These are phyloP conservation scores for Pythium aquatile DNA, from an alignment of 352 stramenopile species.

Conservation along the genomic window DNA sequence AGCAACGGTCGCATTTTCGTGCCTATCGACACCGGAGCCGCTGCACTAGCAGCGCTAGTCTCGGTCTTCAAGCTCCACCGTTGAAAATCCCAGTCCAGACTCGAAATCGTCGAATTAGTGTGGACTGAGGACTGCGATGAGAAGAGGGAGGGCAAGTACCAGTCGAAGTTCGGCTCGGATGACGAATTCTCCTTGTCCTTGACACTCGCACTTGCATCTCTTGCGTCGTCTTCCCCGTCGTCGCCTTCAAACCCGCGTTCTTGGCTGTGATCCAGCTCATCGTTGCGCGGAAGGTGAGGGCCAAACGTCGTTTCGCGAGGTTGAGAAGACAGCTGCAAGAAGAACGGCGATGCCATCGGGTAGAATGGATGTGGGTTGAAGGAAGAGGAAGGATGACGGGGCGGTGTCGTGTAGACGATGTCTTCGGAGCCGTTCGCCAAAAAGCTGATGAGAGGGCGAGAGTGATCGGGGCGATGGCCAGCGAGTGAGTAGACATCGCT, in stretches of 20 bases:
- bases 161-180: constrained; percentile 62
- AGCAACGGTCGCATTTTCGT: constrained; percentile 12
- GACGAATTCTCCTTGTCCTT: constrained; percentile 14
- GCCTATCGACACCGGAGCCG: neutral
- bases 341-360: constrained; percentile 42
- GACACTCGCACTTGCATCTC: neutral
- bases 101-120: constrained; percentile 46
- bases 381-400: constrained; percentile 27
- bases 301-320: neutral
- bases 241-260: constrained; percentile 14
- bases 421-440: constrained; percentile 25
- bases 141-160: constrained; percentile 75
- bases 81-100: constrained; percentile 81
- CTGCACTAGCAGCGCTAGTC: constrained; percentile 8
- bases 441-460: constrained; percentile 22
- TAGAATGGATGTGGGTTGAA: constrained; percentile 56
- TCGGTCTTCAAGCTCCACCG: constrained; percentile 38
- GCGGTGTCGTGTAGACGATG: constrained; percentile 31
- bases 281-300: neutral
- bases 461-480: constrained; percentile 5
- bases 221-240: neutral
- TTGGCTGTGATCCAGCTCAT: constrained; percentile 22
- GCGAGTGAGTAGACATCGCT: neutral
- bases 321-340: constrained; percentile 44
- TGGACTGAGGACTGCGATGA: constrained; percentile 64